phyloP scores from a whole-genome alignment of 495 filamentous ascomycete species.

The Astrothelium subdiscretum region DNA sequence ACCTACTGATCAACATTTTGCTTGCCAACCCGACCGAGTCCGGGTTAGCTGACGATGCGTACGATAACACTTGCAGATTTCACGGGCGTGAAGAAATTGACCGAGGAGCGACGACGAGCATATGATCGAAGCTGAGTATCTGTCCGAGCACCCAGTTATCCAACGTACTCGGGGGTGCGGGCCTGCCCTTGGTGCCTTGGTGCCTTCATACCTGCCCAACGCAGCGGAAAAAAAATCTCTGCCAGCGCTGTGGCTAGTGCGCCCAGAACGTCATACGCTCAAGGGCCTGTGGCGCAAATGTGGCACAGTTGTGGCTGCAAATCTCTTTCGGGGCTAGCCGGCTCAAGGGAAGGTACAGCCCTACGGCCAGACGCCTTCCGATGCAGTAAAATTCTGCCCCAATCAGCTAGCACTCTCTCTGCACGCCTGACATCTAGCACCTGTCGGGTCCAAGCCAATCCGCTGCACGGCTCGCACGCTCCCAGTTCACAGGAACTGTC shows the following conservation, averaged over 20 bases:
- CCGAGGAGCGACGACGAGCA: not conserved
- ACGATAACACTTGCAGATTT: not conserved
- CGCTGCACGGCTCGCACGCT: not conserved
- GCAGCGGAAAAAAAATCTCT: no score
- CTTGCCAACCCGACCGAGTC: no score
- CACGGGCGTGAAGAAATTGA: not conserved
- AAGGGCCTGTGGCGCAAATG: no score
- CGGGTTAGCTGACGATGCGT: not conserved
- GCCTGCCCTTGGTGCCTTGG: no score
- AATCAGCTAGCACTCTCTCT: not conserved
- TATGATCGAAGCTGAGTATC: not conserved
- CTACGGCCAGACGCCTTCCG: conserved; percentile 1
- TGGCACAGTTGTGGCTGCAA: not conserved
- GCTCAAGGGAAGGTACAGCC: not conserved
- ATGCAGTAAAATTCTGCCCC: not conserved
- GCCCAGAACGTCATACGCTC: no score
- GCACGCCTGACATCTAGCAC: not conserved
- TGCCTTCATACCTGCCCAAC: no score
- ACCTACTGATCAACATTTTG: not conserved
- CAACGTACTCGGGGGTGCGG: no score
- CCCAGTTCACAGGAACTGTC: not conserved
- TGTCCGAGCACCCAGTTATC: no score
- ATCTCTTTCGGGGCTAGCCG: not conserved
- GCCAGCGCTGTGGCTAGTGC: not conserved
- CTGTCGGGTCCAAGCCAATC: not conserved